Base-by-base conservation (phyloP, 257 asterid genomes). In the Knoxia roxburghii region DNA sequence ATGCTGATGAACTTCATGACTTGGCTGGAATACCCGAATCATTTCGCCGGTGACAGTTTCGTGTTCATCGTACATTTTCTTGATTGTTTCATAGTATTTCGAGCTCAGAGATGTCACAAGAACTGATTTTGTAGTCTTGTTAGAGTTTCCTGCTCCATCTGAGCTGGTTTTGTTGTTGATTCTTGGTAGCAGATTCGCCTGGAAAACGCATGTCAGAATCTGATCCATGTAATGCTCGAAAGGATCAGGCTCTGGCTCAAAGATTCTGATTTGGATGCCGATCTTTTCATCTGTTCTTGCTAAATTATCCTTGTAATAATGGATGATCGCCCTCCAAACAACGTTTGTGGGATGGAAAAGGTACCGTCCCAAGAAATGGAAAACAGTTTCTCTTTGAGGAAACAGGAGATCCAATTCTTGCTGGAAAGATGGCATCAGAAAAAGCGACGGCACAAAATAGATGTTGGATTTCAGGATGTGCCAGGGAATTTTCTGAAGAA, bases 311-410 rank as follows among this genome's bases (percentile, higher is more conserved):
- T 82, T 60, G n/a, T 89, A 76, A 77, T 86, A 91, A 77, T 94
- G 62, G 66, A 68, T 81, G 30, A 91, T 62, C 43, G 87, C 83
- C 51, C 91, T 89, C 95, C 95, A 87, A 29, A 86, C 91, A 0
- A 81, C 26, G 61, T 89, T 89, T 8, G 97, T 79, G 0, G 96
- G 98, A 61, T 89, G 95, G 57, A 92, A 79, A 35, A 89, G 82
- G 57, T 87, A 92, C 65, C 85, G 79, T 1, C 98, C 86, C 78
- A 89, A 68, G 73, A 82, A 73, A 72, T 92, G 97, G 77, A 92
- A 89, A 7, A 92, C 91, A 0, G 81, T 75, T 61, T 79, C 95
- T 68, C 81, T 87, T 35, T 87, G 83, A 0, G 97, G 95, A 54
- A 89, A 92, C 18, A 92, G 86, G 43, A 67, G 50, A 21, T 75